Evolutionary conservation across 2,329 filamentous ascomycete genomes (phyloP).

Genomic region (Clonostachys byssicola): DNA sequence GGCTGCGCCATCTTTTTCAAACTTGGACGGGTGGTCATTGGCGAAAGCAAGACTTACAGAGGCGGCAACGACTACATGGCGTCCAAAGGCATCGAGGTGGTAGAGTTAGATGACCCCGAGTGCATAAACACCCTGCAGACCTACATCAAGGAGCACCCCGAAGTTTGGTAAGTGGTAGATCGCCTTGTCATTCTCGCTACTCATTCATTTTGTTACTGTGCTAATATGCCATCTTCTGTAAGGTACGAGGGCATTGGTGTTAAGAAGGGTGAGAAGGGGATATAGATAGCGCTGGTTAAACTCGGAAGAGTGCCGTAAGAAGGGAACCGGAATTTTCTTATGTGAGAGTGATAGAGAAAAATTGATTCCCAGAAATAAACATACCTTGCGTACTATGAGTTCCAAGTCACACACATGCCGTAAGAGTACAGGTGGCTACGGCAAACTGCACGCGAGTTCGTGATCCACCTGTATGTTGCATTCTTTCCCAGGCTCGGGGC

Average conservation of each 20-base stretch:
- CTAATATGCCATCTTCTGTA: not conserved
- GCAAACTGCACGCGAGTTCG: too few species aligned
- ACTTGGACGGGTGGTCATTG: constrained; percentile 69
- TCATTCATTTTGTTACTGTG: not conserved
- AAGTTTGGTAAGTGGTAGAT: constrained; percentile 54
- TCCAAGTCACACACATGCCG: too few species aligned
- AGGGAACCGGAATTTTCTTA: too few species aligned
- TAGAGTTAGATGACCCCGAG: constrained; percentile 63
- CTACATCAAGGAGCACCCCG: constrained; percentile 70
- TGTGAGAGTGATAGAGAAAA: too few species aligned
- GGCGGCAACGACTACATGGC: constrained; percentile 70
- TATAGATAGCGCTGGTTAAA: too few species aligned
- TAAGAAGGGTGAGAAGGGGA: too few species aligned
- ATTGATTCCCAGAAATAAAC: too few species aligned
- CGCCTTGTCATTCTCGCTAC: not conserved
- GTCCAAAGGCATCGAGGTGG: constrained; percentile 64
- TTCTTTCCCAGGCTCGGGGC: too few species aligned
- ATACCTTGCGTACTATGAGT: too few species aligned
- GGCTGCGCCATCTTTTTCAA: constrained; percentile 75
- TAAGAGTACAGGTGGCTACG: too few species aligned
- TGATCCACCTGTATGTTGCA: too few species aligned
- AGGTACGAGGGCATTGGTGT: not conserved
- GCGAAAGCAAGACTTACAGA: constrained; percentile 72
- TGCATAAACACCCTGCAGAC: constrained; percentile 66
- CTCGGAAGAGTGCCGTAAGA: too few species aligned